Base-by-base conservation (phyloP, 768 basidiomycete species). In the Suillus paluster region DNA sequence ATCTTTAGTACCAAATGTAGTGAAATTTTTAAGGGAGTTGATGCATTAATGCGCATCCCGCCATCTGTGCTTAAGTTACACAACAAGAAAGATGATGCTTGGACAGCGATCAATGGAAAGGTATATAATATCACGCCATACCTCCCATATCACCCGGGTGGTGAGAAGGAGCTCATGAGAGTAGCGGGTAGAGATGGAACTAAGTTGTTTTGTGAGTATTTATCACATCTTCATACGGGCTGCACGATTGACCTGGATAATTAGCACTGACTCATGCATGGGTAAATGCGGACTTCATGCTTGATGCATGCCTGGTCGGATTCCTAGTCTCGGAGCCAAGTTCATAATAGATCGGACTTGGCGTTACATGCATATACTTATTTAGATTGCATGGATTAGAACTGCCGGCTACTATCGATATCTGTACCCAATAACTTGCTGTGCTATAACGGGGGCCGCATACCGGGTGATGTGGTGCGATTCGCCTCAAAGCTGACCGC, bases 121-220 rank as follows among this genome's bases (percentile, higher is more conserved):
- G 95, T 99, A 19, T 99, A 99, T 78, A 98, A 98, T 71, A 92
- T 99, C 56, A 95, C 95, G 3, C 86, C 92, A 0, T 99, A 97
- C 76, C 76, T 97, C 7, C 79, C 88, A 3, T 99, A 89, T 69
- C 97, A 99, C 75, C 97, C 97, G 1, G 97, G 97, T 7, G 97
- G 97, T 15, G 95, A 91, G 79, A 89, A 88, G 66, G 94, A 99
- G 72, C 80, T 99, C 48, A 91, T 99, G 94, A 85, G 97, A 21
- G 91, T 91, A 23, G 97, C 96, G 10, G 97, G 97, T 1, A 82
- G 95, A 60, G 97, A 99, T 70, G 97, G 97, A 14, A 95, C 95
- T 1, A 91, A 93, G 71, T 81, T 99, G 12, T 99, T 99, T 69
- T 90, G 97, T 97, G 73, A 68, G 91, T 75, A 36, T 10, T 19